Conservation (phyloP, 2,329 filamentous ascomycete species). For the Colletotrichum musae region DNA sequence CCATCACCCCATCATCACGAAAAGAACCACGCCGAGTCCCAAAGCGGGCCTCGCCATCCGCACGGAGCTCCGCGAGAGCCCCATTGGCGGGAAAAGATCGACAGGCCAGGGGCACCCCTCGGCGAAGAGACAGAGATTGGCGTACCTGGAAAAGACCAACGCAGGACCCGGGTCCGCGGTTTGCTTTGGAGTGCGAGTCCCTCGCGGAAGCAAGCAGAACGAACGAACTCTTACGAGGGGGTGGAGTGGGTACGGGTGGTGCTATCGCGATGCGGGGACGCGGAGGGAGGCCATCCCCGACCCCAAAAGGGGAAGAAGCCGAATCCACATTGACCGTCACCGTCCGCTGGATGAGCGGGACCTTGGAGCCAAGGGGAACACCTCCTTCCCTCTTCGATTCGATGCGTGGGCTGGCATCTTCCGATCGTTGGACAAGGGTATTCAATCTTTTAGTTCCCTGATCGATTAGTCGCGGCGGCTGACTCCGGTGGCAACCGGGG, state of each 20-base stretch:
- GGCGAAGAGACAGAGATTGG: constrained; percentile 2
- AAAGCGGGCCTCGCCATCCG: neutral
- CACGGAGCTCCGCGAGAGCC: neutral
- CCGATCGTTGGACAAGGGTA: too few relatives aligned
- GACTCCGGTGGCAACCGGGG: too few relatives aligned
- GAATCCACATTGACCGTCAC: constrained; percentile 4
- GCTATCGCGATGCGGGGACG: constrained; percentile 31
- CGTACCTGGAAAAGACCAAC: constrained; percentile 5
- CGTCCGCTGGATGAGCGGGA: constrained; percentile 37
- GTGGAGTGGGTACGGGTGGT: constrained; percentile 3
- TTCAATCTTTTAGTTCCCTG: too few relatives aligned
- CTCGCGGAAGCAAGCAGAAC: too few relatives aligned
- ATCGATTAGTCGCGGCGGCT: too few relatives aligned
- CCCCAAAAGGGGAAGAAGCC: constrained; percentile 36
- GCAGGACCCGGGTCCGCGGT: constrained; percentile 20
- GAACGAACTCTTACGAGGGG: neutral
- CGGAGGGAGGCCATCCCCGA: constrained; percentile 41
- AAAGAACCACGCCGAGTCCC: neutral
- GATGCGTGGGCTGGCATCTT: too few relatives aligned
- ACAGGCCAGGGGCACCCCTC: neutral
- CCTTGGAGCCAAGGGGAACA: neutral
- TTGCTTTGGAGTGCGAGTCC: neutral
- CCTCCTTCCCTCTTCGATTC: too few relatives aligned
- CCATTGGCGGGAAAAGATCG: constrained; percentile 36
- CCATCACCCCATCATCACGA: neutral